Conservation (phyloP, 2,329 filamentous ascomycete genomes). For the Xylariales sp. region DNA sequence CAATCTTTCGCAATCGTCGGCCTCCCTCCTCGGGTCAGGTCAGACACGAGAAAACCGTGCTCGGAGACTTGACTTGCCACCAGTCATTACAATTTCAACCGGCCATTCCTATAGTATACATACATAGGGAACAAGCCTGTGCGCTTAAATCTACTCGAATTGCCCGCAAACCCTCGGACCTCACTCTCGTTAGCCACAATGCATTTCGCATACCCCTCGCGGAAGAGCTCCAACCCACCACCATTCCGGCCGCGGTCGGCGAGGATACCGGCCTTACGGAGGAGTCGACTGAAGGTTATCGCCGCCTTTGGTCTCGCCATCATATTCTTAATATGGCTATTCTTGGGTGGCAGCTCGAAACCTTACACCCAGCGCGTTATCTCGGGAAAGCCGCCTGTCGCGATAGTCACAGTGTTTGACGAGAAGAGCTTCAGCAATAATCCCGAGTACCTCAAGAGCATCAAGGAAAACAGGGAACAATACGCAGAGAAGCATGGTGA, state of each 20-base stretch:
- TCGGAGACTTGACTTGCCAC: too few relatives aligned
- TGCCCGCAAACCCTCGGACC: too few relatives aligned
- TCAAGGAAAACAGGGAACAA: conserved; percentile 76
- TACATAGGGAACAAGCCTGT: too few relatives aligned
- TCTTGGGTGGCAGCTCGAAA: conserved; percentile 35
- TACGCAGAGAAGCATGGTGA: conserved; percentile 86
- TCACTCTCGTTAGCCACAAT: too few relatives aligned
- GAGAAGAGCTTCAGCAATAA: conserved; percentile 50
- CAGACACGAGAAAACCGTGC: too few relatives aligned
- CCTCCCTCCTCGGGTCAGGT: too few relatives aligned
- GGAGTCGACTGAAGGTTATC: conserved; percentile 57
- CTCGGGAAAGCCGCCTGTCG: conserved; percentile 57
- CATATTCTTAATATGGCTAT: conserved; percentile 56
- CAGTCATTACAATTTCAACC: too few relatives aligned
- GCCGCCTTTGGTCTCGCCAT: conserved; percentile 50
- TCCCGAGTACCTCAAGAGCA: conserved; percentile 62
- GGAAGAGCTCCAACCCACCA: conserved; percentile 74
- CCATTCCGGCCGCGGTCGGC: conserved; percentile 62
- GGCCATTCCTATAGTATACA: too few relatives aligned
- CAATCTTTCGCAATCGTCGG: too few relatives aligned
- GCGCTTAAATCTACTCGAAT: too few relatives aligned
- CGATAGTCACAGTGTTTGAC: conserved; percentile 84
- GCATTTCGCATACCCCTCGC: conserved; percentile 86
- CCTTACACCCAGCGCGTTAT: conserved; percentile 29
- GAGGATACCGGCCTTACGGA: conserved; percentile 50